Evolutionary conservation across 768 basidiomycete genomes (phyloP).

Genomic region (Leucocoprinus birnbaumii): DNA sequence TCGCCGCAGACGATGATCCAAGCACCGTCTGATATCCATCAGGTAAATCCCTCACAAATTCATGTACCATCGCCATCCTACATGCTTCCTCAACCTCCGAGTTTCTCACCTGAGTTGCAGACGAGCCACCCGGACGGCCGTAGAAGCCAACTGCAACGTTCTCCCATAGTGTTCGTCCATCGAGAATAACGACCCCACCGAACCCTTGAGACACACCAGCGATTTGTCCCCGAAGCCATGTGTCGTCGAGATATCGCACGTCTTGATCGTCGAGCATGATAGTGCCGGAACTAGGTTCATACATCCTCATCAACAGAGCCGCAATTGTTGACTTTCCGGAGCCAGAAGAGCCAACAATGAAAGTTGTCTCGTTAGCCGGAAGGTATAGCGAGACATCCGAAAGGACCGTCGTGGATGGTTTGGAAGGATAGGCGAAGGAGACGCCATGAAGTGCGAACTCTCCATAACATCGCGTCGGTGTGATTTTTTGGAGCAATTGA

Average conservation of each 20-base stretch:
- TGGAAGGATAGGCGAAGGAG: slow-evolving; percentile 81
- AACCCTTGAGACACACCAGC: slow-evolving; percentile 76
- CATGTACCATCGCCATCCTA: slow-evolving; percentile 80
- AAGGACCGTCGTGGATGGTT: slow-evolving; percentile 67
- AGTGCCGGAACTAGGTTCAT: slow-evolving; percentile 57
- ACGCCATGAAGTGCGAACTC: slow-evolving; percentile 76
- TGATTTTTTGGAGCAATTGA: slow-evolving; percentile 54
- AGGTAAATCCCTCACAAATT: slow-evolving; percentile 82
- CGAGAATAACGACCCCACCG: slow-evolving; percentile 56
- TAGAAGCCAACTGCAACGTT: slow-evolving; percentile 74
- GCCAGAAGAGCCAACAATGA: slow-evolving; percentile 89
- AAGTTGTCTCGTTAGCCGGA: slow-evolving; percentile 77
- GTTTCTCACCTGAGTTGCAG: slow-evolving; percentile 58
- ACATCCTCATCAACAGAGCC: slow-evolving; percentile 77
- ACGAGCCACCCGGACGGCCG: slow-evolving; percentile 22
- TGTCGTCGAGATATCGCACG: slow-evolving; percentile 66
- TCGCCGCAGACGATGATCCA: slow-evolving; percentile 21
- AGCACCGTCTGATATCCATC: slow-evolving; percentile 85
- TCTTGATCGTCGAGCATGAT: slow-evolving; percentile 83
- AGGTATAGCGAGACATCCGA: slow-evolving; percentile 65
- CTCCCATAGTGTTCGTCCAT: slow-evolving; percentile 77
- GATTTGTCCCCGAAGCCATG: slow-evolving; percentile 67
- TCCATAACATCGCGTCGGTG: slow-evolving; percentile 61
- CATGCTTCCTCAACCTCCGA: slow-evolving; percentile 81
- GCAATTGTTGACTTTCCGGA: slow-evolving; percentile 93